These are phyloP conservation scores for Suhomyces sp. DNA, from an alignment of 805 yeast genomes.

Conservation along the genomic window DNA sequence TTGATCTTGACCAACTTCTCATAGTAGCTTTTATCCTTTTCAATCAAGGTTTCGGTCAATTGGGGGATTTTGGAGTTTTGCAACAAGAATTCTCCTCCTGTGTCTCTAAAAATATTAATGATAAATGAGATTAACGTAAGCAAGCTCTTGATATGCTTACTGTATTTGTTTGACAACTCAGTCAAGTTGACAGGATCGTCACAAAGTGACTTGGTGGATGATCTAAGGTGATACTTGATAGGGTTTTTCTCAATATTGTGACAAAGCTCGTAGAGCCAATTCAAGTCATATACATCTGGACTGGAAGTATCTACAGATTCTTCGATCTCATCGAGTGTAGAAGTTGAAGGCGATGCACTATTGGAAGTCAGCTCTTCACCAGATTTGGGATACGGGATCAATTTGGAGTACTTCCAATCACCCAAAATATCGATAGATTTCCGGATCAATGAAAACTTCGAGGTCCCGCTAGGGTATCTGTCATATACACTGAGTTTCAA, in stretches of 20 bases:
- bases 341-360: background rate
- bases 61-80: slow-evolving; percentile 41
- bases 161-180: slow-evolving; percentile 27
- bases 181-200: slow-evolving; percentile 32
- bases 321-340: background rate
- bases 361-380: background rate
- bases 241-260: slow-evolving; percentile 47
- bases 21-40: slow-evolving; percentile 19
- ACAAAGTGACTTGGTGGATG: slow-evolving; percentile 31
- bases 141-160: slow-evolving; percentile 17
- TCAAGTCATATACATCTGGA: slow-evolving; percentile 19
- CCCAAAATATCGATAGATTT: slow-evolving; percentile 37
- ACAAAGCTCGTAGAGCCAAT: slow-evolving; percentile 40
- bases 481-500: slow-evolving; percentile 38
- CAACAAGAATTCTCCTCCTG: slow-evolving; percentile 31
- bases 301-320: background rate
- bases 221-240: slow-evolving; percentile 46
- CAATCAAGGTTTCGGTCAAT: slow-evolving; percentile 23
- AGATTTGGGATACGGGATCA: slow-evolving; percentile 37
- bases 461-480: slow-evolving; percentile 54
- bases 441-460: slow-evolving; percentile 43
- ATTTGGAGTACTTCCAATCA: slow-evolving; percentile 35
- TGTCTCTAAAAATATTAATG: slow-evolving; percentile 25
- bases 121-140: slow-evolving; percentile 29
- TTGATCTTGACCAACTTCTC: slow-evolving; percentile 18